Evolutionary conservation across 345 rosid genomes (phyloP).

Genomic region (Populus alba): DNA sequence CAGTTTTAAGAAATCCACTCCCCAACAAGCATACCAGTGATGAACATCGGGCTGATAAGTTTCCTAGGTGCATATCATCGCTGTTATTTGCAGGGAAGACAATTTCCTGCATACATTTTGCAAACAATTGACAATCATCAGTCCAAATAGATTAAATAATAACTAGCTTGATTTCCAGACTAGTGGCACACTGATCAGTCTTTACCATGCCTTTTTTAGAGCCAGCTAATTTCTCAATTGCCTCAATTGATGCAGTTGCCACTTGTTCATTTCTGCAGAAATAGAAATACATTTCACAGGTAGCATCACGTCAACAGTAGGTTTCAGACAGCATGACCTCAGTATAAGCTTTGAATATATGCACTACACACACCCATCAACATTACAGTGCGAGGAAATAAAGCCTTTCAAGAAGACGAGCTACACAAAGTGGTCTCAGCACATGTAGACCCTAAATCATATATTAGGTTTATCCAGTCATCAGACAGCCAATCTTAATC

Average conservation of each 20-base stretch:
- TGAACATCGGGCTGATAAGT: conserved; percentile 55
- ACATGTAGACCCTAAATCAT: background rate
- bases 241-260: conserved; percentile 66
- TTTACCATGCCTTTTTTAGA: conserved; percentile 69
- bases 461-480: background rate
- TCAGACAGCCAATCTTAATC: background rate
- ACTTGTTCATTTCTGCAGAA: conserved; percentile 66
- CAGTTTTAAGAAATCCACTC: background rate
- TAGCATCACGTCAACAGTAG: background rate
- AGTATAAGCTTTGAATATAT: background rate
- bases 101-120: conserved; percentile 44
- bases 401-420: background rate
- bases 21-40: conserved; percentile 56
- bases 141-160: conserved; percentile 4
- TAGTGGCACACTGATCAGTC: conserved; percentile 11
- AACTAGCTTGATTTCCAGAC: background rate
- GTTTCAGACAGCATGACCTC: no score
- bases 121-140: background rate
- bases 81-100: conserved; percentile 53
- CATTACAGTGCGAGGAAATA: background rate
- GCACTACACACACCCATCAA: background rate
- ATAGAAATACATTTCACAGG: conserved; percentile 6
- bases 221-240: conserved; percentile 60
- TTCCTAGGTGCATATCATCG: conserved; percentile 62
- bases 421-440: background rate